A percentile compares a stretch with the other conserved stretches of the same genome.
Evolutionary conservation across 495 filamentous ascomycete genomes (phyloP).

Genomic region (Apodospora peruviana): DNA sequence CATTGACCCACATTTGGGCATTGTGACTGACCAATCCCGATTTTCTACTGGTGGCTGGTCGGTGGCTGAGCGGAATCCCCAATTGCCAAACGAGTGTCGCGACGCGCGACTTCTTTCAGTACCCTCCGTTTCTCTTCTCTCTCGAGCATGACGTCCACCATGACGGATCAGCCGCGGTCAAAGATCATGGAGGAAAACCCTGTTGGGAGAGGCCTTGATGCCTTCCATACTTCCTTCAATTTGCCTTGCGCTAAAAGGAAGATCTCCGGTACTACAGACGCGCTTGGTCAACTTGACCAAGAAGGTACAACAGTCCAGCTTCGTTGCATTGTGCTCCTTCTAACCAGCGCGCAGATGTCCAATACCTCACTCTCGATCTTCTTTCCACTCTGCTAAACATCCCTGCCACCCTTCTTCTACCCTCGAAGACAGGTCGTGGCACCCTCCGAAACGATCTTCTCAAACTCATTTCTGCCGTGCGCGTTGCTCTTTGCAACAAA

Average conservation of each 20-base stretch:
- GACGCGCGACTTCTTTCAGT: no score
- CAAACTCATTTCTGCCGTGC: no score
- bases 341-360: slow-evolving; percentile 18
- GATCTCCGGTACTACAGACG: slow-evolving; percentile 16
- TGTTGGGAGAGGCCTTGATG: slow-evolving; percentile 30
- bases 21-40: no score
- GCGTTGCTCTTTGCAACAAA: no score
- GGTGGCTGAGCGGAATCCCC: no score
- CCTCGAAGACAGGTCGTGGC: slow-evolving; percentile 9
- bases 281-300: slow-evolving; percentile 22
- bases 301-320: slow-evolving; percentile 24
- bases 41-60: no score
- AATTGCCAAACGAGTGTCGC: no score
- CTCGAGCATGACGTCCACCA: slow-evolving; percentile 7
- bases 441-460: slow-evolving; percentile 20
- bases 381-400: slow-evolving; percentile 20
- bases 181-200: slow-evolving; percentile 28
- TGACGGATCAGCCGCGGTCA: slow-evolving; percentile 15
- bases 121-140: not conserved
- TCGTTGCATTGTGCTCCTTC: slow-evolving; percentile 7
- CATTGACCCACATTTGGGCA: no score
- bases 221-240: slow-evolving; percentile 25
- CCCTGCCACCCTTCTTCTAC: slow-evolving; percentile 21
- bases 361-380: slow-evolving; percentile 13
- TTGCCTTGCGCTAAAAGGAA: slow-evolving; percentile 18